Base-by-base conservation (phyloP, 345 rosid genomes). In the Lepidium aucheri region DNA sequence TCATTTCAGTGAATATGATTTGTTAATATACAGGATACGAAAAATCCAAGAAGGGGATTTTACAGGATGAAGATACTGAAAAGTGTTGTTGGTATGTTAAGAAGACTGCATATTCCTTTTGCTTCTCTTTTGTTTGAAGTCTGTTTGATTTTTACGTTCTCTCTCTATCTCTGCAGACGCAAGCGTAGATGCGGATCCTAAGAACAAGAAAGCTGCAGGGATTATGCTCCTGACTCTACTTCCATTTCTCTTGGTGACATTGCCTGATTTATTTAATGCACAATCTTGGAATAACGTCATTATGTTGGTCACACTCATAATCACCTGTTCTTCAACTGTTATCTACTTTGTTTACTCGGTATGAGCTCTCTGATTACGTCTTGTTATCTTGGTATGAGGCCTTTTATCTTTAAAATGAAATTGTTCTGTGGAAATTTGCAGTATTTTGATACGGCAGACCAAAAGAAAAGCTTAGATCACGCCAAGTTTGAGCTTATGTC, bases 401-500 rank as follows among this genome's bases (percentile, higher is more conserved):
- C 44, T 39, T 45, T 12, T 5, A 5, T 28, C 54, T 40, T 51
- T 15, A 4, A 8, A 1, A 1, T 53, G 16, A 30, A 12, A 17
- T 15, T 38, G 0, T 60, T 18, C 10, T 38, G 55, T 55, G 28
- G 50, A 43, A 60, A 24, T 47, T 33, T 3, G 24, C 47, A 74
- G 74, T 74, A 67, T 33, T 68, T 67, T 61, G 78, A 74, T 49
- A 65, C 52, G 34, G 65, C 64, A 39, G 78, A 68, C 47, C 78
- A 74, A 43, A 74, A 53, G 61, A 68, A 69, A 69, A 68, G 74
- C 30, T 63, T 74, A 62, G 73, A 74, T 16, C 65, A 67, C 6
- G 74, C 78, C 51, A 74, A 50, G 60, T 74, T 68, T 69, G 78
- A 74, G 54, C 74, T 74, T n/a, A 74, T 69, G 70, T 74, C 70